phyloP scores from a whole-genome alignment of 768 basidiomycete species.

The Suillus placidus region DNA sequence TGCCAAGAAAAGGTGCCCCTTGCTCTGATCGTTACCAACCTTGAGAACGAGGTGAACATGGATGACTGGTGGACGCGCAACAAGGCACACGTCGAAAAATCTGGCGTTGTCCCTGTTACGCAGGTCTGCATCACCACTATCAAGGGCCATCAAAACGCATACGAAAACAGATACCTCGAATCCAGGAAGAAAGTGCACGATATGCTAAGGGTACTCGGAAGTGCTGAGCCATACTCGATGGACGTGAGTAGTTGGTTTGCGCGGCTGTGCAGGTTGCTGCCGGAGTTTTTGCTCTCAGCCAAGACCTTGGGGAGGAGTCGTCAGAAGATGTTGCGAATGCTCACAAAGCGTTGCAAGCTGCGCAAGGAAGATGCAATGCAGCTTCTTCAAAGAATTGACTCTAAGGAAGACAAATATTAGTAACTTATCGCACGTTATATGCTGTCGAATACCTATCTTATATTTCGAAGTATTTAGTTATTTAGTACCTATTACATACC shows the following conservation, averaged over 20 bases:
- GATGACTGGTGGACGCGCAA: conserved; percentile 39
- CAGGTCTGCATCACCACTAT: conserved; percentile 36
- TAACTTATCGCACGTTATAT: background rate
- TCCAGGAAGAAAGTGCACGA: conserved; percentile 28
- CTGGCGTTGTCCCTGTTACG: conserved; percentile 25
- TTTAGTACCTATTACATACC: background rate
- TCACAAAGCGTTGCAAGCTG: conserved; percentile 32
- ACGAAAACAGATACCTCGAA: conserved; percentile 15
- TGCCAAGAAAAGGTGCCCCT: conserved; percentile 36
- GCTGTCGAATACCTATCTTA: background rate
- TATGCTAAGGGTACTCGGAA: conserved; percentile 15
- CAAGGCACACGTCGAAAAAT: conserved; percentile 19
- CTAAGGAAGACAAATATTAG: background rate
- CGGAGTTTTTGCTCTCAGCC: background rate
- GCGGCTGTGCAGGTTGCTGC: background rate
- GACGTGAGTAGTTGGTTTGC: background rate
- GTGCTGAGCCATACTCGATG: background rate
- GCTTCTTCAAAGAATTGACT: conserved; percentile 23
- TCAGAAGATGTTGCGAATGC: conserved; percentile 3
- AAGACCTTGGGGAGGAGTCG: background rate
- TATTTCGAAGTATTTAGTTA: background rate
- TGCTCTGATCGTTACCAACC: conserved; percentile 36
- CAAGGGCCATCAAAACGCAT: background rate
- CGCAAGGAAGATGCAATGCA: conserved; percentile 22
- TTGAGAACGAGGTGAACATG: conserved; percentile 39